Evolutionary conservation across 768 basidiomycete species (phyloP).

Genomic region (Tephrocybe sp.): DNA sequence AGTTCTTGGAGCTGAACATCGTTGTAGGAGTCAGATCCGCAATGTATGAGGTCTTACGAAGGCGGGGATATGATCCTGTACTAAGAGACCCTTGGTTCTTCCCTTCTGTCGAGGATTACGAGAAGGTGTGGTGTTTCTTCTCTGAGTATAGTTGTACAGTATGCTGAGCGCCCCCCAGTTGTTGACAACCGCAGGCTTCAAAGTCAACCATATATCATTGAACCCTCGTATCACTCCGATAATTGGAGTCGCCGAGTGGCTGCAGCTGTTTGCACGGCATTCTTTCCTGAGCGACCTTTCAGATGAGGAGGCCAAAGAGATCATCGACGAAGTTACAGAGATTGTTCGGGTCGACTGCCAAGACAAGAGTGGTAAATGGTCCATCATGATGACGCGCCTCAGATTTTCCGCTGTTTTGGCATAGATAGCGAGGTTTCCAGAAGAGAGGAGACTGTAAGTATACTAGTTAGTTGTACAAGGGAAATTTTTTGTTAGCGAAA

Average conservation of each 20-base stretch:
- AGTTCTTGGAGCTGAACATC: slow-evolving; percentile 5
- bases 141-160: no score
- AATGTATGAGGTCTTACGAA: slow-evolving; percentile 49
- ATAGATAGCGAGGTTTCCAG: slow-evolving; percentile 1
- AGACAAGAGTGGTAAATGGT: slow-evolving; percentile 61
- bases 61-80: slow-evolving; percentile 55
- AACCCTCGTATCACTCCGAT: slow-evolving; percentile 56
- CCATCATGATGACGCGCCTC: slow-evolving; percentile 70
- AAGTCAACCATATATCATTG: slow-evolving; percentile 49
- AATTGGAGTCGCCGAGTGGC: slow-evolving; percentile 60
- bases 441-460: no score
- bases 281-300: slow-evolving; percentile 54
- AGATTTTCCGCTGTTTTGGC: slow-evolving; percentile 55
- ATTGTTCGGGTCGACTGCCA: slow-evolving; percentile 53
- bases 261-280: slow-evolving; percentile 59
- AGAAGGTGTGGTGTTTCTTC: slow-evolving; percentile 31
- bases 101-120: slow-evolving; percentile 69
- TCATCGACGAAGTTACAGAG: slow-evolving; percentile 63
- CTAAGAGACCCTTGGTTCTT: slow-evolving; percentile 82
- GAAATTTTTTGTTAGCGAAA: no score
- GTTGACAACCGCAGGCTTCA: slow-evolving; percentile 54
- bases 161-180: slow-evolving; percentile 34
- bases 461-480: no score
- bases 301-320: slow-evolving; percentile 51
- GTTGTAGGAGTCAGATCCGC: slow-evolving; percentile 54